Conservation (phyloP, 768 basidiomycete genomes). For the Sporobolomyces pararoseus region DNA sequence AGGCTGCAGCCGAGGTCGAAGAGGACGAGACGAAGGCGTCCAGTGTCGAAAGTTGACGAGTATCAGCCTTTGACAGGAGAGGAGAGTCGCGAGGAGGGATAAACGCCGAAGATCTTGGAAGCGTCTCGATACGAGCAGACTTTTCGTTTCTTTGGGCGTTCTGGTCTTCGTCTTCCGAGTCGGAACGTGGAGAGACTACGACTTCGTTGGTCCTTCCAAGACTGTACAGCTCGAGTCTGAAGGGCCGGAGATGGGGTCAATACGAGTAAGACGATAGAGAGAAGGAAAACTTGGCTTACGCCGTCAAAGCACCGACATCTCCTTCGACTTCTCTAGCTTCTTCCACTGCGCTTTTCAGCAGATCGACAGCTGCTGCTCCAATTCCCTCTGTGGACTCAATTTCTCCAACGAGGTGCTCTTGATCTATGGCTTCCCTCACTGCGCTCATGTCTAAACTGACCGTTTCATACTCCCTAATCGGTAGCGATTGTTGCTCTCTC, state of each 20-base stretch:
- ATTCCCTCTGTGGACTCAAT: neutral
- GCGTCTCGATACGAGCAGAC: neutral
- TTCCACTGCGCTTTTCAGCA: neutral
- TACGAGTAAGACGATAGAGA: neutral
- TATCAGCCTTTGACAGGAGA: neutral
- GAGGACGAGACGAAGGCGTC: neutral
- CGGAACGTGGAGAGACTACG: neutral
- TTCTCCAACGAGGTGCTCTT: neutral
- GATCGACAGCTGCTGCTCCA: neutral
- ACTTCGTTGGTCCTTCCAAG: neutral
- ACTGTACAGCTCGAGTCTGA: neutral
- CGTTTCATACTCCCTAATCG: neutral
- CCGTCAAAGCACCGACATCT: conserved; percentile 11
- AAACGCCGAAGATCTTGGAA: conserved; percentile 10
- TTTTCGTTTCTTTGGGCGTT: neutral
- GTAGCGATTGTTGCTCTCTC: too few relatives aligned
- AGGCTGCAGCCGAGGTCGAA: neutral
- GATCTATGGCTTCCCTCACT: neutral
- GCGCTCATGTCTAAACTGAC: conserved; percentile 3
- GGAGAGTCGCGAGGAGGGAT: neutral
- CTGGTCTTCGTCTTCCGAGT: neutral
- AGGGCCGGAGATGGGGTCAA: neutral
- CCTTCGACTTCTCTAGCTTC: conserved; percentile 6
- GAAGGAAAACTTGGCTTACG: conserved; percentile 2
- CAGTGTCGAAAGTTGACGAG: neutral